Percentiles rank a stretch among this genome's conserved stretches.
phyloP scores from a whole-genome alignment of 208 protist genomes.

The Tritrichomonas musculus region DNA sequence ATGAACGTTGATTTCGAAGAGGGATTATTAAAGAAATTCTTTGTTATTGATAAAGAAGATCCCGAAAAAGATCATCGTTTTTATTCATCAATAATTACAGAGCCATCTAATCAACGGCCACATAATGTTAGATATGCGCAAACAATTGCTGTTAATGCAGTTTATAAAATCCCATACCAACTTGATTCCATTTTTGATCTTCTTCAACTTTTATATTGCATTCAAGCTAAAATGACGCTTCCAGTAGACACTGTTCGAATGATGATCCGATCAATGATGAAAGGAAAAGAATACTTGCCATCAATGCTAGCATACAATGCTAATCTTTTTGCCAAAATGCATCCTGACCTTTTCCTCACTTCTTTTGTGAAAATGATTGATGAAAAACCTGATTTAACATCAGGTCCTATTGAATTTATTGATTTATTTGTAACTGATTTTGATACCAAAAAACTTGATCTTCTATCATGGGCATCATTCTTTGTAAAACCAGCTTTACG shows the following conservation, averaged over 20 bases:
- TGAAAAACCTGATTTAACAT: background rate
- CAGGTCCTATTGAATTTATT: background rate
- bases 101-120: background rate
- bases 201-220: background rate
- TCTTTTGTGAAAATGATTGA: background rate
- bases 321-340: background rate
- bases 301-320: background rate
- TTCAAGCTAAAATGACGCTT: background rate
- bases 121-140: background rate
- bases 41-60: background rate
- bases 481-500: background rate
- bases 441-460: background rate
- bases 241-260: too few relatives aligned
- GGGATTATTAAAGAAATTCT: background rate
- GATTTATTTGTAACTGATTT: background rate
- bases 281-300: background rate
- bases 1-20: background rate
- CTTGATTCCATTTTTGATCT: background rate
- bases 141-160: background rate
- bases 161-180: background rate
- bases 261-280: background rate
- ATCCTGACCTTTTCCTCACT: background rate
- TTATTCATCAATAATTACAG: background rate
- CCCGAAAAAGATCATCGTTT: too few relatives aligned
- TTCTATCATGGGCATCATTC: conserved; percentile 1